Evolutionary conservation across 2,329 filamentous ascomycete genomes (phyloP), one percentile per base, ranked within the genome.

Genomic region (Arthroderma uncinatum): DNA sequence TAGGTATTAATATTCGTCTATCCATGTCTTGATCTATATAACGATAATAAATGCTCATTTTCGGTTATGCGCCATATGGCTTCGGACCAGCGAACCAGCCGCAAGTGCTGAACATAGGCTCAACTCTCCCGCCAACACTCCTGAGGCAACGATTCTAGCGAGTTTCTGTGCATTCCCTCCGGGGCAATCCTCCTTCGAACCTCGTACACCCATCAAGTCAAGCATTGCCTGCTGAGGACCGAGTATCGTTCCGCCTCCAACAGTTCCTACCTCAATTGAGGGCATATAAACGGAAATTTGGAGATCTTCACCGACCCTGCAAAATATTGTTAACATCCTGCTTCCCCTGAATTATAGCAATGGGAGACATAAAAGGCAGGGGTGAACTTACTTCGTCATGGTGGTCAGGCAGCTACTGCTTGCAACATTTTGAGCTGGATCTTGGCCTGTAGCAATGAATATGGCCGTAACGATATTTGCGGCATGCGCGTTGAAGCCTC

Each of bases 381-480:
- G 14, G 19, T 48, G 34, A 39, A 84, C 89, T 82, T 80, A 96
- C 91, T 97, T 98, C 76, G 89, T 94, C 93, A 98, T 98, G 59
- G 95, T 87, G 30, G 92, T 97, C 66, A 98, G 97, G 75, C 93
- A 98, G 75, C 95, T 96, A 69, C 85, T 83, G 71, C 89, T 95
- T 79, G 98, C 93, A 2, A 98, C 90, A 61, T 95, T 91, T 76
- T 98, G 93, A 9, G 93, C 93, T 14, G 93, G 93, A 75, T 98
- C 93, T 72, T 98, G 93, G 57, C 93, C 93, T 14, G 92, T 97
- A 40, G 93, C 93, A 55, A 98, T 76, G 80, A 93, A 98, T 59
- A 98, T 84, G 47, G 93, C 93, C n/a, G 93, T 90, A n/a, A 98
- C 90, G 63, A 97, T 94, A 73, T 98, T 98, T 59, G 92, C 88